Evolutionary conservation across 768 basidiomycete species (phyloP), one percentile per base, ranked within the genome.

Genomic region (Termitomyces sp.): DNA sequence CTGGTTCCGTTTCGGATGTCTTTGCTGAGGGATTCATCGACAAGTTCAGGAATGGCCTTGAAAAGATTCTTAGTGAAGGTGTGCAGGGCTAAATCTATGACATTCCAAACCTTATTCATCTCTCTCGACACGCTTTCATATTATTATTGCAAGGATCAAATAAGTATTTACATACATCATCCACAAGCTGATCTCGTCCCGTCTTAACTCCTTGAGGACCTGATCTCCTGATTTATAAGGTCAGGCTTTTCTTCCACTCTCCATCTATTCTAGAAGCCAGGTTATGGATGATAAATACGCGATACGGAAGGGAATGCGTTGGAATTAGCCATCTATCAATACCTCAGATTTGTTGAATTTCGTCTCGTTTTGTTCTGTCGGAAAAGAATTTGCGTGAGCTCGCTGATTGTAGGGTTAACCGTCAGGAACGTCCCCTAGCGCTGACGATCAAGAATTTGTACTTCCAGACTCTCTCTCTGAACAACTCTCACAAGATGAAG

Each of bases 21-120:
- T 55, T 71, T 34, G 67, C 60, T 16, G 66, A 71, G 1, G 39
- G 53, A n/a, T 70, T 72, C 41, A 56, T 65, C 44, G 31, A 51
- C 10, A 48, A 61, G 8, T 67, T 71, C 44, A 52, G 55, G 51
- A 34, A 20, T 48, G 60, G 58, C 28, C 31, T 65, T 13, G 54
- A 58, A 26, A 48, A 49, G 16, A 42, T 63, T 47, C 41, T 61
- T 24, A 52, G 29, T 13, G 42, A 46, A 26, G 53, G 18, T 39
- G 46, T 15, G 18, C n/a, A 29, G 31, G 33, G 20, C 16, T 42
- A 3, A n/a, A 29, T 29, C 4, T 29, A 44, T 45, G 44, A 18
- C 22, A 10, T 39, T 39, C n/a, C 5, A 37, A 9, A 24, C 16
- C 10, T 51, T 41, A 41, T 37, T 18, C 4, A 5, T 36, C 36